A percentile compares a stretch with the other conserved stretches of the same genome.
Conservation (phyloP, 2,329 filamentous ascomycete species). For the Ciborinia camelliae region DNA sequence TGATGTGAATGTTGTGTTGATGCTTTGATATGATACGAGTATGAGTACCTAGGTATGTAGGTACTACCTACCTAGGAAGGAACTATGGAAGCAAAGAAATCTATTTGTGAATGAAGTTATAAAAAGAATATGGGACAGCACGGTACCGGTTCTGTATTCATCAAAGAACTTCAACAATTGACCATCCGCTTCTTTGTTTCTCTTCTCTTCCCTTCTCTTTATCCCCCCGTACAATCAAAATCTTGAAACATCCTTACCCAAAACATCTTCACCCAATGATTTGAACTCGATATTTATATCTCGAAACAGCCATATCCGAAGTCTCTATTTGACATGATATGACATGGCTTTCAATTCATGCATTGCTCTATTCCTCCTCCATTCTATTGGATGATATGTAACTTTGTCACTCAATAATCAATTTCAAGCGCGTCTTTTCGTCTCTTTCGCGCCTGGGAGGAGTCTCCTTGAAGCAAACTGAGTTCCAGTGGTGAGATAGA, state of each 20-base stretch:
- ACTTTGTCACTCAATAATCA: constrained; percentile 18
- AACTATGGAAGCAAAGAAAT: too few relatives aligned
- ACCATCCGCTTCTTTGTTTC: neutral
- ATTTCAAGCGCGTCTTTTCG: constrained; percentile 19
- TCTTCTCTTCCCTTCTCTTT: neutral
- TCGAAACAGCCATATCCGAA: constrained; percentile 28
- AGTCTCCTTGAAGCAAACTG: constrained; percentile 11
- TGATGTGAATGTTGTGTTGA: too few relatives aligned
- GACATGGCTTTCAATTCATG: constrained; percentile 12
- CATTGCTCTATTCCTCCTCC: neutral
- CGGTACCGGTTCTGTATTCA: too few relatives aligned
- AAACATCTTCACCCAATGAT: constrained; percentile 31
- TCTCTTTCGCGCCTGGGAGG: constrained; percentile 15
- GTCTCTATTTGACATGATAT: neutral
- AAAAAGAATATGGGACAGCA: neutral
- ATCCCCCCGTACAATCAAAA: neutral
- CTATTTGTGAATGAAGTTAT: neutral
- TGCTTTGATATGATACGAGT: neutral
- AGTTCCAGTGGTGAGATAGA: constrained; percentile 17
- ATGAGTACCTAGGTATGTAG: neutral
- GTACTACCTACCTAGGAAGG: neutral
- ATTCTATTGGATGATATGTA: neutral
- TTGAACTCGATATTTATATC: constrained; percentile 11
- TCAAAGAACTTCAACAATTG: neutral
- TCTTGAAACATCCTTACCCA: constrained; percentile 28